Conservation (phyloP, 495 filamentous ascomycete species). For the Aspergillus incahuasiensis region DNA sequence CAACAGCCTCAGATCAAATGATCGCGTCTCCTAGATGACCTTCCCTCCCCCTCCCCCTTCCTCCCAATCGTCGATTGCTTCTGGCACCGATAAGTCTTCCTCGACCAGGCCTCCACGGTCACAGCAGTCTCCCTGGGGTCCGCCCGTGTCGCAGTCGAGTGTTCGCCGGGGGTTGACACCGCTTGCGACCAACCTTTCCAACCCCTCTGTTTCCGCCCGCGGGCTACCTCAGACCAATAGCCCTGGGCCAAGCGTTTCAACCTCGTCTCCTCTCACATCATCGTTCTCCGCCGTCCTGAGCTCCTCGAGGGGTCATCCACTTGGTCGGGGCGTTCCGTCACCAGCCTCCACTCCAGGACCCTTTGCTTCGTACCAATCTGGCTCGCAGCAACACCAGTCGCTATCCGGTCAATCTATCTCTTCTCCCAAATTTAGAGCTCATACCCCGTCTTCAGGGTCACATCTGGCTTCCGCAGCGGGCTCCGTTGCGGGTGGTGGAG, state of each 20-base stretch:
- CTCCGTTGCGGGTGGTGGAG: slow-evolving; percentile 56
- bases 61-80: slow-evolving; percentile 59
- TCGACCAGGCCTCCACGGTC: slow-evolving; percentile 50
- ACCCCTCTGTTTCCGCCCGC: slow-evolving; percentile 44
- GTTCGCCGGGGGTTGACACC: slow-evolving; percentile 60
- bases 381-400: slow-evolving; percentile 52
- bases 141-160: slow-evolving; percentile 52
- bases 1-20: slow-evolving; percentile 50
- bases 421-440: slow-evolving; percentile 55
- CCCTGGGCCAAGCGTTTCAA: slow-evolving; percentile 43
- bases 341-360: slow-evolving; percentile 47
- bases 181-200: slow-evolving; percentile 53
- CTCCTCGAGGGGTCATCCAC: slow-evolving; percentile 42
- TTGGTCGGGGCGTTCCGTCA: slow-evolving; percentile 47
- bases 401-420: slow-evolving; percentile 48
- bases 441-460: slow-evolving; percentile 56
- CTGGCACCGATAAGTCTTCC: slow-evolving; percentile 52
- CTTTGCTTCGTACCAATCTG: slow-evolving; percentile 53
- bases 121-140: slow-evolving; percentile 60
- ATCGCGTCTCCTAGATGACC: slow-evolving; percentile 61
- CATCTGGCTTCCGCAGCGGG: slow-evolving; percentile 52
- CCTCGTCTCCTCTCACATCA: slow-evolving; percentile 47
- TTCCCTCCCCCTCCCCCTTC: slow-evolving; percentile 58
- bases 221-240: slow-evolving; percentile 34
- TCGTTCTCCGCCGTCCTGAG: slow-evolving; percentile 55